Percentiles rank a stretch among this genome's conserved stretches.
Conservation (phyloP, 768 basidiomycete species). For the Terana coerulea region DNA sequence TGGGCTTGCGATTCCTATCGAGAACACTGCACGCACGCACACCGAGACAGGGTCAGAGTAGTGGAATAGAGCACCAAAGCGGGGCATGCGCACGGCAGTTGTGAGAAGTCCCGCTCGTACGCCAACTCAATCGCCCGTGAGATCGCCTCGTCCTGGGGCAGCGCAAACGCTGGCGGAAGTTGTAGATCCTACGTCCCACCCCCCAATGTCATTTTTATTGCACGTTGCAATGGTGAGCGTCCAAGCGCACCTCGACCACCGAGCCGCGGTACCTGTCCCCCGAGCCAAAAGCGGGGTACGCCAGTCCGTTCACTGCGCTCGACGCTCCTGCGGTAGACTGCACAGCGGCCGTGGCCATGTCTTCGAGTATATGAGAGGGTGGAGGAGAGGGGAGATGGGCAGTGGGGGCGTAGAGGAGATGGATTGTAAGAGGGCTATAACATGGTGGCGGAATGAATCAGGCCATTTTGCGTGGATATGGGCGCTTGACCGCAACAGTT, state of each 20-base stretch:
- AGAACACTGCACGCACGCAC: constrained; percentile 53
- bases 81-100: constrained; percentile 70
- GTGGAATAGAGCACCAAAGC: not conserved
- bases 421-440: too few species aligned
- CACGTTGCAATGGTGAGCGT: not conserved
- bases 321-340: not conserved
- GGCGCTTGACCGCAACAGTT: too few species aligned
- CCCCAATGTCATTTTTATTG: not conserved
- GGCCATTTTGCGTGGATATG: constrained; percentile 1
- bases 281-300: constrained; percentile 2
- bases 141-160: constrained; percentile 69
- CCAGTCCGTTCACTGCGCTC: not conserved
- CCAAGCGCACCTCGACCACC: constrained; percentile 81
- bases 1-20: constrained; percentile 62
- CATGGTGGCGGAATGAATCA: constrained; percentile 7
- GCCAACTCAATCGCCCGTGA: constrained; percentile 79
- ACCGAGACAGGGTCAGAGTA: not conserved
- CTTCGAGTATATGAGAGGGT: not conserved
- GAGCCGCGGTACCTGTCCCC: constrained; percentile 80
- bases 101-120: constrained; percentile 92
- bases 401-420: not conserved
- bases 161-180: constrained; percentile 82
- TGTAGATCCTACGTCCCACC: constrained; percentile 62
- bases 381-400: not conserved
- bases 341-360: too few species aligned